Conservation (phyloP, 768 basidiomycete genomes). For the Lentinus brumalis region DNA sequence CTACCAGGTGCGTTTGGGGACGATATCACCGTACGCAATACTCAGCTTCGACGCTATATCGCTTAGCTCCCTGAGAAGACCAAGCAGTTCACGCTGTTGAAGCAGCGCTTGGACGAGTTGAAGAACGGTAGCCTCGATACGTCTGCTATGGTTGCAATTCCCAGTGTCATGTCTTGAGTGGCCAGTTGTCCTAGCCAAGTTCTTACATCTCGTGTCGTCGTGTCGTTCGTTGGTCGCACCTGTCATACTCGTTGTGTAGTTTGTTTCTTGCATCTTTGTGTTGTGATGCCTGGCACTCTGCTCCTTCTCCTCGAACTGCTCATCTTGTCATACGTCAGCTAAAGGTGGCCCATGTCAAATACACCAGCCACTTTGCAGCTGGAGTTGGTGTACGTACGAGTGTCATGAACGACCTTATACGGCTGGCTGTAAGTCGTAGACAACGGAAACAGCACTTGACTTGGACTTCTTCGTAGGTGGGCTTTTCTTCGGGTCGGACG, state of each 20-base stretch:
- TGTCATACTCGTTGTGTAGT: too few relatives aligned
- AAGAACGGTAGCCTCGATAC: constrained; percentile 25
- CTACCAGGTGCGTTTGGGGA: constrained; percentile 58
- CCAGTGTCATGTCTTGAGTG: neutral
- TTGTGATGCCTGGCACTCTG: too few relatives aligned
- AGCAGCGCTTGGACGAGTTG: constrained; percentile 30
- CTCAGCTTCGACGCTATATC: neutral
- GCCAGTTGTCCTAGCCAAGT: too few relatives aligned
- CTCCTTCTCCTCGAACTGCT: too few relatives aligned
- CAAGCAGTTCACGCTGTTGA: constrained; percentile 41
- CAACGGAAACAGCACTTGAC: constrained; percentile 20
- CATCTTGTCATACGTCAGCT: neutral
- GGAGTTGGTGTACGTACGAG: neutral
- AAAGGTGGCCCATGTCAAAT: neutral
- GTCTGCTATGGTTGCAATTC: constrained; percentile 16
- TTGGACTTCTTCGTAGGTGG: constrained; percentile 3
- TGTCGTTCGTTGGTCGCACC: too few relatives aligned
- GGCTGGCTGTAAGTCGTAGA: constrained; percentile 48
- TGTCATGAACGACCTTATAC: constrained; percentile 48
- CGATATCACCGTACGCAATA: too few relatives aligned
- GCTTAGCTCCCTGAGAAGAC: constrained; percentile 48
- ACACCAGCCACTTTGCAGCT: neutral
- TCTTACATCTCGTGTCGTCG: too few relatives aligned
- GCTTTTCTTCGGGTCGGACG: neutral
- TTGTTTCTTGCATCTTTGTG: too few relatives aligned